Base-by-base conservation (phyloP, 2,329 filamentous ascomycete species). In the Xenoacremonium recifei region DNA sequence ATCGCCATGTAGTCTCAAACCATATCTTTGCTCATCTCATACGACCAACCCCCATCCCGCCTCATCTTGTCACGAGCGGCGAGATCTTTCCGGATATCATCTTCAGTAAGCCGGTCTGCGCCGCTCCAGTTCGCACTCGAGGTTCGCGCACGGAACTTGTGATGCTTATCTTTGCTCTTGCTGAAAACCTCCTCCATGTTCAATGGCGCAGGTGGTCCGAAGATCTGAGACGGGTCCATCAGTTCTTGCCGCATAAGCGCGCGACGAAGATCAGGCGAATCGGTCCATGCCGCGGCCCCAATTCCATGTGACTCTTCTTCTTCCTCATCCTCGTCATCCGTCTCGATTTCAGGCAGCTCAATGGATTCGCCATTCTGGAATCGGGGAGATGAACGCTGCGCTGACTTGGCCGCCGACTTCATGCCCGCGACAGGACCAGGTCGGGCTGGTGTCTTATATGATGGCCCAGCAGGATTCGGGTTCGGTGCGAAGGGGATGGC, bases 111-210 rank as follows among this genome's bases (percentile, higher is more conserved):
- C 39, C 75, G 69, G 55, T 99, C 95, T 3, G 85, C 75, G 40
- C 88, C 79, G 59, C 80, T 85, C 93, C 93, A 99, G 69, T 96
- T 95, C 25, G 95, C 95, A 66, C 89, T 96, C 55, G 89, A 95
- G 5, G 92, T 96, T 42, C 93, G 80, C 38, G 88, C 84, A 15
- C 95, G 82, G 75, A 96, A 97, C 60, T 89, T 88, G 72, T 88
- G 87, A 64, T 87, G 82, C 50, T 86, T 75, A 42, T 92, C 89
- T 64, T 90, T 90, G 66, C 87, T 91, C 64, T 90, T 89, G 66
- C 79, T 86, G 68, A 99, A 99, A 21, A 96, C 90, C 62, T 97
- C 91, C 59, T 99, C 95, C 85, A 99, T 93, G 59, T 89, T 89
- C 51, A 99, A 75, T 11, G 90, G 88, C 10, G 80, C 84, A 18